phyloP scores from a whole-genome alignment of 2,329 filamentous ascomycete genomes.

The Venturia oleaginea region DNA sequence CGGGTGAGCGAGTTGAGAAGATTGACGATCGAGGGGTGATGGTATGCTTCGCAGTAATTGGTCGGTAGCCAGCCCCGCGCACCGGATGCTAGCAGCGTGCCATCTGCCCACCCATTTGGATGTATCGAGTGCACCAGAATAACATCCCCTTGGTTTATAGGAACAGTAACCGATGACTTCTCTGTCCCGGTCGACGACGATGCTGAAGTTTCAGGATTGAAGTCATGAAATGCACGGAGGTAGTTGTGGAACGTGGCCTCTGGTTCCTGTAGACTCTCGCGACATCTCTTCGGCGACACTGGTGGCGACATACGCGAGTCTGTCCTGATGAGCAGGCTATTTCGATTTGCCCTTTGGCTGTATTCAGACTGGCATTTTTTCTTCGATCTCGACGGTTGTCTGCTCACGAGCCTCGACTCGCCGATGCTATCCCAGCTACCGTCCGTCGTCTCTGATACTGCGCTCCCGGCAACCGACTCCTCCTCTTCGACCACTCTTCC shows the following conservation, averaged over 20 bases:
- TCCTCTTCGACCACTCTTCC: constrained; percentile 6
- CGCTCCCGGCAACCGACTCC: constrained; percentile 4
- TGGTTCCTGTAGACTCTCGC: constrained; percentile 38
- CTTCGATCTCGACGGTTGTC: background rate
- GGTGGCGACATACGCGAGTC: constrained; percentile 62
- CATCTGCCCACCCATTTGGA: constrained; percentile 97
- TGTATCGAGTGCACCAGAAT: constrained; percentile 94
- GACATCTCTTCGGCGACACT: constrained; percentile 60
- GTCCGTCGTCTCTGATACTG: background rate
- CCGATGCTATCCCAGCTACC: background rate
- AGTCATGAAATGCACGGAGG: constrained; percentile 86
- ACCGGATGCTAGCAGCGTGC: constrained; percentile 77
- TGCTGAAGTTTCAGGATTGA: constrained; percentile 64
- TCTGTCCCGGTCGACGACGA: constrained; percentile 73
- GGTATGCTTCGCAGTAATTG: constrained; percentile 95
- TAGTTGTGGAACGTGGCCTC: constrained; percentile 84
- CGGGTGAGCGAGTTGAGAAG: constrained; percentile 79
- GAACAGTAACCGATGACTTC: constrained; percentile 59
- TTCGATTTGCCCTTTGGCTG: background rate
- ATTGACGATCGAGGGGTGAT: constrained; percentile 76
- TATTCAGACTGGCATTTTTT: background rate
- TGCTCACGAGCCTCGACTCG: background rate
- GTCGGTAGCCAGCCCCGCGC: constrained; percentile 92
- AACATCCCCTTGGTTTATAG: constrained; percentile 82
- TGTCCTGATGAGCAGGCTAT: background rate